Conservation (phyloP, 2,329 filamentous ascomycete species). For the Lizonia empirigonia region DNA sequence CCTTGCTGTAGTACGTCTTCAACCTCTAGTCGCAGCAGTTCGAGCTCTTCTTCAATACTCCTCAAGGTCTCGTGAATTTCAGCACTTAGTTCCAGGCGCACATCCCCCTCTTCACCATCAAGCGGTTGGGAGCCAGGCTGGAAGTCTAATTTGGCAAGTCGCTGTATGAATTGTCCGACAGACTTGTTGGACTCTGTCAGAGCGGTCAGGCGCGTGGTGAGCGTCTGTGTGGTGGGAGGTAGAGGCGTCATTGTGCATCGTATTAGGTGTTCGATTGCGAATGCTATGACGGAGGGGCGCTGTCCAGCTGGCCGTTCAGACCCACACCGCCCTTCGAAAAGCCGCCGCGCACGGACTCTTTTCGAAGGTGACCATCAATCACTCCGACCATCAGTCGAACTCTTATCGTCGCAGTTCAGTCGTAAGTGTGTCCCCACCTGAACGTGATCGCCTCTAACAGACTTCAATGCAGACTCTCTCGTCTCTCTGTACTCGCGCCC, state of each 20-base stretch:
- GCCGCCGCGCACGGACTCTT: slow-evolving; percentile 28
- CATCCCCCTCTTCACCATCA: slow-evolving; percentile 66
- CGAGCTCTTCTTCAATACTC: slow-evolving; percentile 81
- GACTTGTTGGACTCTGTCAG: slow-evolving; percentile 61
- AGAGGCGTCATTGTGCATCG: slow-evolving; percentile 43
- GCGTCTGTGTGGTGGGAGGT: slow-evolving; percentile 44
- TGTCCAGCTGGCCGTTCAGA: slow-evolving; percentile 24
- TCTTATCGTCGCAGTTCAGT: background rate
- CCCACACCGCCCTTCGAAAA: slow-evolving; percentile 19
- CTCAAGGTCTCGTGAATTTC: slow-evolving; percentile 82
- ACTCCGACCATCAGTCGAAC: background rate
- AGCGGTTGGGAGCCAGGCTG: slow-evolving; percentile 66
- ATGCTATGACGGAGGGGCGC: slow-evolving; percentile 39
- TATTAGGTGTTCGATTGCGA: slow-evolving; percentile 34
- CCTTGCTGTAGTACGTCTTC: slow-evolving; percentile 64
- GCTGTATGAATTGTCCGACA: slow-evolving; percentile 61
- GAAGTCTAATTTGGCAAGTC: slow-evolving; percentile 64
- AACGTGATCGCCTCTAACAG: background rate
- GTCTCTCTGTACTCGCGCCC: background rate
- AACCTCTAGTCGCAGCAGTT: slow-evolving; percentile 77
- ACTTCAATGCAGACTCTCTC: background rate
- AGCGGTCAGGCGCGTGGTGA: slow-evolving; percentile 57
- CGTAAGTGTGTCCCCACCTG: background rate
- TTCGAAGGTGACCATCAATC: slow-evolving; percentile 9
- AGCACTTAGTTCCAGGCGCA: slow-evolving; percentile 72